Conservation (phyloP, 2,329 filamentous ascomycete species). For the Aspergillus neoniger region DNA sequence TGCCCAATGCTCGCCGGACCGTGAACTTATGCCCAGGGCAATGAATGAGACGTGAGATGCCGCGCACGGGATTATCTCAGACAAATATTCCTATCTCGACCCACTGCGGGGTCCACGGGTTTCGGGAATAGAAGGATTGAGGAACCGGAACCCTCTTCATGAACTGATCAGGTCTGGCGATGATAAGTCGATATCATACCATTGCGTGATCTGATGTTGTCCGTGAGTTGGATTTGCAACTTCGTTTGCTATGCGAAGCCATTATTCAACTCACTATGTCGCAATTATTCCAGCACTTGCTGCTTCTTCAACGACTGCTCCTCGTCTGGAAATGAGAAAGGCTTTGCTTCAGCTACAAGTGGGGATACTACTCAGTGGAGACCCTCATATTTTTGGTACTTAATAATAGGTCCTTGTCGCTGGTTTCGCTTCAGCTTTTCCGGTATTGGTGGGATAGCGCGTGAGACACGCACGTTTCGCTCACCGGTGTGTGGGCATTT, state of each 20-base stretch:
- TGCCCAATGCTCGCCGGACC: not conserved
- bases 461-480: no score
- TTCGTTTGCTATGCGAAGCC: not conserved
- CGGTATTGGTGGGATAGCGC: no score
- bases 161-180: not conserved
- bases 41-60: not conserved
- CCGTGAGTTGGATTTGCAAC: not conserved
- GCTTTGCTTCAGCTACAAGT: not conserved
- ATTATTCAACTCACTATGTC: no score
- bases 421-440: not conserved
- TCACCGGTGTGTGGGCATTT: no score
- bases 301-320: not conserved
- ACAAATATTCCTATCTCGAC: constrained; percentile 8
- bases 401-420: not conserved
- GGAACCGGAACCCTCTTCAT: not conserved
- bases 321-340: not conserved
- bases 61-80: constrained; percentile 2
- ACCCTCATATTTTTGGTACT: not conserved
- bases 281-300: not conserved
- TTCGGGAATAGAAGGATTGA: not conserved
- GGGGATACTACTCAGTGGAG: not conserved
- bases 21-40: not conserved
- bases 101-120: constrained; percentile 8
- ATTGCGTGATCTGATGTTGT: not conserved
- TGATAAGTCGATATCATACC: not conserved